These are phyloP conservation scores for Arctium lappa DNA, from an alignment of 129 eudicot genomes.

Conservation along the genomic window DNA sequence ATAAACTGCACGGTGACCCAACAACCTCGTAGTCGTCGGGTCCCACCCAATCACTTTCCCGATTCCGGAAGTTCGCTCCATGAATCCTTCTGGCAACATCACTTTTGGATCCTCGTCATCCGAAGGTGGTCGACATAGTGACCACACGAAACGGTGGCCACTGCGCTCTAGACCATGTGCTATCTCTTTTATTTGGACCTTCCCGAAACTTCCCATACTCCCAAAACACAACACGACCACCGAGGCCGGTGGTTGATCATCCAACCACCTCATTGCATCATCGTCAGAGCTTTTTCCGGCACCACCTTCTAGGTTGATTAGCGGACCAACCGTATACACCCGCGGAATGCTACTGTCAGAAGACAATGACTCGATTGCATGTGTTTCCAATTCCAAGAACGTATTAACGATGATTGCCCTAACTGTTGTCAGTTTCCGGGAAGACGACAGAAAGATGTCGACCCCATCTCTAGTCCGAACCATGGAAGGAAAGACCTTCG, in stretches of 20 bases:
- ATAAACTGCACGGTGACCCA: constrained; percentile 5
- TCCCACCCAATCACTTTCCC: constrained; percentile 20
- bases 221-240: constrained; percentile 24
- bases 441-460: background rate
- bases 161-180: constrained; percentile 15
- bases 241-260: constrained; percentile 12
- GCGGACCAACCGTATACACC: constrained; percentile 11
- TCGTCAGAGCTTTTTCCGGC: background rate
- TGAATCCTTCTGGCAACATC: constrained; percentile 13
- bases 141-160: constrained; percentile 18
- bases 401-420: constrained; percentile 6
- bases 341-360: background rate
- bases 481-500: constrained; percentile 8
- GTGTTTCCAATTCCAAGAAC: constrained; percentile 6
- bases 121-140: constrained; percentile 5
- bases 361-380: background rate
- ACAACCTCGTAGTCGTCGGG: background rate
- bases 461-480: background rate
- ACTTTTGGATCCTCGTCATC: background rate
- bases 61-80: background rate
- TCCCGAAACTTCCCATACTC: constrained; percentile 9
- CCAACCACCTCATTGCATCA: constrained; percentile 16
- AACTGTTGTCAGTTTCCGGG: background rate
- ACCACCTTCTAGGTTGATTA: constrained; percentile 14
- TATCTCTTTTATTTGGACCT: constrained; percentile 20